Base-by-base conservation (phyloP, 176 grass and related monocot genomes). In the Juncus inflexus region DNA sequence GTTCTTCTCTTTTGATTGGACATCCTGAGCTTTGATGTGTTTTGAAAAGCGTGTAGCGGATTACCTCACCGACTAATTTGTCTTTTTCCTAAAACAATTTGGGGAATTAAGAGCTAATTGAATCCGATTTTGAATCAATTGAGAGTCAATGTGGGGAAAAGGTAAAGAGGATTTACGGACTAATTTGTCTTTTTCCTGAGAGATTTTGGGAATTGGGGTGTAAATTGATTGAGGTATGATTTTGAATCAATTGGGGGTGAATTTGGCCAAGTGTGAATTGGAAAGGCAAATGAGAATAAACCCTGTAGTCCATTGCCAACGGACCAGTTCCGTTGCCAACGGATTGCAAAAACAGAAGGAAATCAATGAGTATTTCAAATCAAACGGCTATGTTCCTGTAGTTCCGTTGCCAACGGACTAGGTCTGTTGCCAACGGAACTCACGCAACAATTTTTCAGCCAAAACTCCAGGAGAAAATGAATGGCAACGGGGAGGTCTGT, bases 151-250 rank as follows among this genome's bases (percentile, higher is more conserved):
- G 9, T 6, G n/a, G 45, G 13, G 35, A 69, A 55, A 28, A 28
- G 19, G 9, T 37, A 55, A 38, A 37, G 6, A 63, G n/a, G 0
- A 14, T n/a, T 96, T 84, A 8, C 78, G 79, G 15, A 96, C 91
- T 42, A 96, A 70, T 66, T 91, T 96, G 65, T 96, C 92, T 72
- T 96, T 91, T 70, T 96, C 92, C 92, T 96, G 81, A 61, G 36
- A 12, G 19, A 36, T 19, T 7, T 37, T 12, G 4, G 10, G 15
- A 14, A 64, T 4, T 40, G 52, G 74, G 76, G 15, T 11, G 52
- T 4, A 42, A 74, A 77, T 65, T 28, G 19, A 28, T n/a, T 8
- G 43, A 37, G 14, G 19, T 28, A 1, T 28, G 19, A 28, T 28
- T 28, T 16, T 77, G 74, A 50, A 77, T 40, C 76, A 53, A 9